phyloP scores from a whole-genome alignment of 495 filamentous ascomycete species.

The Penicillium macrosclerotiorum region DNA sequence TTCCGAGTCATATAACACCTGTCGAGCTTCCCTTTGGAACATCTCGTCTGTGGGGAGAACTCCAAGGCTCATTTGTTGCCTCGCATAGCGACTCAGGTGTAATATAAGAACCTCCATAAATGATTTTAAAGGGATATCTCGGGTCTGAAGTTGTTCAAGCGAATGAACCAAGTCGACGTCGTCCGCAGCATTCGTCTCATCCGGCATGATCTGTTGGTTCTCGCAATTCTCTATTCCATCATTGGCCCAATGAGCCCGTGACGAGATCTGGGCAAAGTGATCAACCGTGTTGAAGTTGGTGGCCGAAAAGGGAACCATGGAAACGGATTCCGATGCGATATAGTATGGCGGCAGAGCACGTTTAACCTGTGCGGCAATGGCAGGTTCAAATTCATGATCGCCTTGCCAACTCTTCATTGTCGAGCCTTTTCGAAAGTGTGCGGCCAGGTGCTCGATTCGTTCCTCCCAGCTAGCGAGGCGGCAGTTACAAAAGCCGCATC shows the following conservation, averaged over 20 bases:
- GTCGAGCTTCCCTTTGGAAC: too few relatives aligned
- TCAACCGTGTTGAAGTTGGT: slow-evolving; percentile 10
- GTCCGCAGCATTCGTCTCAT: too few relatives aligned
- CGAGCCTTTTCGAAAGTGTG: slow-evolving; percentile 60
- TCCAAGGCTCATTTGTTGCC: too few relatives aligned
- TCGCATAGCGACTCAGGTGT: too few relatives aligned
- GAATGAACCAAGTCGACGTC: too few relatives aligned
- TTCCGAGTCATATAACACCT: too few relatives aligned
- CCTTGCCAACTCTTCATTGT: slow-evolving; percentile 68
- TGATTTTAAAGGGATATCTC: too few relatives aligned
- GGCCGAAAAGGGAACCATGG: slow-evolving; percentile 27
- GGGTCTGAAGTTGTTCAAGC: too few relatives aligned
- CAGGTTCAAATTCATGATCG: slow-evolving; percentile 64
- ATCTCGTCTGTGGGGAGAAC: too few relatives aligned
- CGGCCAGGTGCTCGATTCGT: slow-evolving; percentile 60
- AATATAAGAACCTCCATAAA: not conserved
- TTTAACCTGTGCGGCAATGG: slow-evolving; percentile 60
- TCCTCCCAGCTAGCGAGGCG: slow-evolving; percentile 59
- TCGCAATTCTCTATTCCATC: too few relatives aligned
- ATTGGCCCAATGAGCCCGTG: slow-evolving; percentile 8
- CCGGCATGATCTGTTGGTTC: too few relatives aligned
- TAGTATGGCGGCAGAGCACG: slow-evolving; percentile 59
- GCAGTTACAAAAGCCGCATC: slow-evolving; percentile 64
- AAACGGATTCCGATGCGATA: slow-evolving; percentile 24
- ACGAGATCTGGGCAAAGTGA: slow-evolving; percentile 21